Evolutionary conservation across 345 rosid species (phyloP), one percentile per base, ranked within the genome.

Genomic region (Punica granatum): DNA sequence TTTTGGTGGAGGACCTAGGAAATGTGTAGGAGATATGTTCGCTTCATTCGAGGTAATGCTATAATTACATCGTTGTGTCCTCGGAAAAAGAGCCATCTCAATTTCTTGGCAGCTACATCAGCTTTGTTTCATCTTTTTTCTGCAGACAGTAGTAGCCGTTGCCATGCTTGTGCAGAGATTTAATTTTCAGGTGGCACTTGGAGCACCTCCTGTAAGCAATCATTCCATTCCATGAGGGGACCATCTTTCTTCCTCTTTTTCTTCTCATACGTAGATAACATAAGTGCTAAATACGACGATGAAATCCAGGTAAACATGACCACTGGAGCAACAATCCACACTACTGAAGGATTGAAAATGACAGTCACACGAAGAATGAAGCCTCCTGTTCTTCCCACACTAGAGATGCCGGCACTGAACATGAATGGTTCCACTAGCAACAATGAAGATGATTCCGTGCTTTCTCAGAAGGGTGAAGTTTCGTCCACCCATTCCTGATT

Each of bases 251-350:
- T 0, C 13, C 6, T 26, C 0, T 51, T n/a, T 12, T 28, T 53
- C 21, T 51, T 25, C 31, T 1, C 1, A 18, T 23, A 6, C 31
- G 3, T 25, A 11, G 3, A 53, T 6, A 25, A 23, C 59, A 23
- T 53, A 11, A 26, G 2, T 28, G 3, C 61, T 56, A 56, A 37
- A 19, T 10, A n/a, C 25, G 6, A 26, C 58, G 31, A 42, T 64
- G 21, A 21, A 16, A 3, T 77, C 75, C 85, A 92, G 97, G 97
- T 92, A 63, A 73, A 77, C 69, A 88, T 90, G 97, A 92, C 93
- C 11, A 92, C 96, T 30, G 96, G 98, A 74, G 98, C 98, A 67
- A 90, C 98, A 31, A 92, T 90, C 78, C 98, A 92, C 83, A 92
- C 96, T 3, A 88, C 95, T 0, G 78, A 85, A 77, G 98, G 98